Evolutionary conservation across 2,329 filamentous ascomycete species (phyloP), one percentile per base, ranked within the genome.

Genomic region (Xylaria sp.): DNA sequence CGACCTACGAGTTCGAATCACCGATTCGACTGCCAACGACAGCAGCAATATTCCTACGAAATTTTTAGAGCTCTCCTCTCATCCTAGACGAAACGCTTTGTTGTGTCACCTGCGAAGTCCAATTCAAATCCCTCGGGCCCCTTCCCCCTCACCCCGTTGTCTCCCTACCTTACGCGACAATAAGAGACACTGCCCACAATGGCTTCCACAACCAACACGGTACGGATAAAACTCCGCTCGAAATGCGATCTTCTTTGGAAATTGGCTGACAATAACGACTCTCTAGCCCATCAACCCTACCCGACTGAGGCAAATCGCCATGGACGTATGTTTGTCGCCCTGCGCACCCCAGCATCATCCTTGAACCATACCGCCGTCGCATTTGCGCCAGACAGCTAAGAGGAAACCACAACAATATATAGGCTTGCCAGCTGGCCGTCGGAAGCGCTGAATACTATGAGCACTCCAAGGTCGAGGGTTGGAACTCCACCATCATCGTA

Each of bases 401-500:
- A 52, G 65, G 48, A 66, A 68, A 54, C 37, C 6, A 39, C 64
- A 59, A 58, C 63, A 70, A 76, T 63, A 75, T 63, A 75, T 66
- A 97, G 94, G 94, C 94, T 75, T 97, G 94, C 86, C 90, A 92
- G 78, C 87, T 86, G 74, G 92, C 93, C 69, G 88, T 98, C 76
- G 89, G 90, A 71, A 87, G 83, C 72, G 90, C 90, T 69, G 90
- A 93, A 71, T 90, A 88, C 82, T 99, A 99, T 84, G 92, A 97
- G 73, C 96, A 98, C 82, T 83, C 90, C 65, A 91, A 92, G 79
- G 97, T 95, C 44, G 89, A 92, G 79, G 84, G 89, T 75, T 98
- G 95, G 95, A 98, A 98, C 85, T 92, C 92, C 41, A 85, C 87
- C 73, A 98, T 99, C 81, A 98, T 98, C 81, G 94, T 97, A 88